Evolutionary conservation across 1,284 basidiomycete species (phyloP).

Genomic region (Malassezia slooffiae): DNA sequence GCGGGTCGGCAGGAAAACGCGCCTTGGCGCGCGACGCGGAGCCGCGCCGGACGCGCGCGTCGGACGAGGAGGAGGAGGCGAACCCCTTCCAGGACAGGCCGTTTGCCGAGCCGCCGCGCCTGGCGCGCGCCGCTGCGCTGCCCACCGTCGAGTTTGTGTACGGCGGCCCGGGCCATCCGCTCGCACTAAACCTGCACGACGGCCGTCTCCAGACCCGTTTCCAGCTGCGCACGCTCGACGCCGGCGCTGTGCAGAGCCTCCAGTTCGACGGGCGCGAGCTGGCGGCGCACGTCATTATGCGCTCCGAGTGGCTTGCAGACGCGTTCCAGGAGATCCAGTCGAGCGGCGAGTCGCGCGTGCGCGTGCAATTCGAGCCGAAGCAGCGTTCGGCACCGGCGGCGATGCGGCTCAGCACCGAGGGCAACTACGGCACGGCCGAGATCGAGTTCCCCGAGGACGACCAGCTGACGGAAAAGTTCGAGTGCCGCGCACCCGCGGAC

Average conservation of each 20-base stretch:
- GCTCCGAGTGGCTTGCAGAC: conserved; percentile 4
- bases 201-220: conserved; percentile 1
- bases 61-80: too few species aligned
- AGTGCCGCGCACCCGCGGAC: background rate
- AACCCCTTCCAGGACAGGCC: too few species aligned
- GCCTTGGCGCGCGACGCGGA: too few species aligned
- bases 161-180: conserved; percentile 6
- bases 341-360: conserved; percentile 3
- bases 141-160: conserved; percentile 7
- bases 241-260: background rate
- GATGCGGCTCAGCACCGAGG: conserved; percentile 6
- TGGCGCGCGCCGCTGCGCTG: background rate
- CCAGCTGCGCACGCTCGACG: conserved; percentile 12
- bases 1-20: too few species aligned
- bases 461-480: conserved; percentile 11
- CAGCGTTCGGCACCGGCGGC: background rate
- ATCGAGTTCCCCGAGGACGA: conserved; percentile 7
- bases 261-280: background rate
- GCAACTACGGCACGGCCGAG: conserved; percentile 7
- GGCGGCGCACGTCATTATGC: conserved; percentile 11
- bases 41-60: too few species aligned
- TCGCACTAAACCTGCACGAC: conserved; percentile 2
- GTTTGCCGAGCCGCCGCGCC: too few species aligned
- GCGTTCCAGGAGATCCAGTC: conserved; percentile 6
- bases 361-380: background rate